Evolutionary conservation across 208 protist genomes (phyloP), one percentile per base, ranked within the genome.

Genomic region (Tetramitus jugosus): DNA sequence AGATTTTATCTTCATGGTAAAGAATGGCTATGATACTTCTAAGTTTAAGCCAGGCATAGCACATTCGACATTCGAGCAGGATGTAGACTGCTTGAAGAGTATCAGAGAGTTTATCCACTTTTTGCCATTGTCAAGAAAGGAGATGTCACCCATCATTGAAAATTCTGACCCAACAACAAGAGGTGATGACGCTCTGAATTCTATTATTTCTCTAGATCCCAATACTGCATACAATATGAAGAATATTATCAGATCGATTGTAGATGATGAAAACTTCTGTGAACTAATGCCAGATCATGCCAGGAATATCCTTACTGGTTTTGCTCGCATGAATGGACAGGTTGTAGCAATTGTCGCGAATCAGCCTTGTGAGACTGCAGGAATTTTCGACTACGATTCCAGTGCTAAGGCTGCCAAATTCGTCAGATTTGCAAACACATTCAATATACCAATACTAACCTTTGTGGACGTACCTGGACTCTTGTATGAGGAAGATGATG

Each of bases 1-100:
- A 43, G 96, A 98, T 87, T 98, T 96, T 78, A 94, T 86, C 33
- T 96, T 98, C 81, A 98, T 98, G 96, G 94, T 98, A 20, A 79
- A 92, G 39, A 80, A 95, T 72, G 94, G 95, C 49, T 81, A 92
- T 35, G 87, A 84, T 52, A 87, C 90, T 42, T 93, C 96, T 81
- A 92, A 87, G 13, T 79, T 67, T 56, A 93, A 92, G 83, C 94
- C 90, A 0, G 94, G 93, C 75, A 90, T 92, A 33, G 90, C 89
- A n/a, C 90, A 93, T 77, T 79, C 84, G 14, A 87, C 91, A 26
- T 96, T 95, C 80, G 79, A 92, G 2, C 95, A 97, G 81, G 94
- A 97, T 68, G 84, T 96, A 37, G 87, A 95, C 33, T 89, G 91
- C 35, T 64, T 97, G 3, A 77, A 78, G 37, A 83, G 87, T 77